Base-by-base conservation (phyloP, 345 rosid species). In the Camelina sativa region DNA sequence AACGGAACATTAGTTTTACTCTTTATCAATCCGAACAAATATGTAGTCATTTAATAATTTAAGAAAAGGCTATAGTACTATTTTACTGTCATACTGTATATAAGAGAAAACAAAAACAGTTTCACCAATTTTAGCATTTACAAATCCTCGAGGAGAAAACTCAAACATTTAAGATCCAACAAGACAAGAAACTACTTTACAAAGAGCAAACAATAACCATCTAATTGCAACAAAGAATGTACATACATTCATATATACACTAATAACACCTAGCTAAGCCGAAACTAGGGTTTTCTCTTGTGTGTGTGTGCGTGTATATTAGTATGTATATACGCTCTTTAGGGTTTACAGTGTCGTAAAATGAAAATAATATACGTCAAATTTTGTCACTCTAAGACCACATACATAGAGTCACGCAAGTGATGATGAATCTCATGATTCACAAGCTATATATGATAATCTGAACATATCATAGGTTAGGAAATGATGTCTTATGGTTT, bases 261-360 rank as follows among this genome's bases (percentile, higher is more conserved):
- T 25, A 25, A 4, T 23, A 20, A 71, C 59, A 60, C 43, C 20
- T 40, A 25, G 35, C 40, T 22, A 66, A 65, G 52, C 41, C 32
- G 23, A 56, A 12, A 12, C 67, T 59, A 75, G 73, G 79, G 73
- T 60, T 67, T 75, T 67, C 16, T 51, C 35, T 16, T 15, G 54
- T 15, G 6, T 15, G 6, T 23, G 22, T 40, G 38, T 37, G 16
- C 47, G 0, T n/a, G n/a, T n/a, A n/a, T 72, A 4, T 25, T 25
- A 25, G 28, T 25, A 25, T 25, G 25, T 23, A 23, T 23, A 3
- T 25, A 25, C 28, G 28, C 28, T 10, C 22, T 7, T 22, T 65
- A 73, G 77, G 77, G 65, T 55, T 73, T 65, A 65, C 57, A n/a
- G 32, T 28, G 50, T 15, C 55, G 68, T 71, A 61, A 28, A 46